These are phyloP conservation scores for Pichia rugopelliculosa DNA, from an alignment of 805 yeast species.

Conservation along the genomic window DNA sequence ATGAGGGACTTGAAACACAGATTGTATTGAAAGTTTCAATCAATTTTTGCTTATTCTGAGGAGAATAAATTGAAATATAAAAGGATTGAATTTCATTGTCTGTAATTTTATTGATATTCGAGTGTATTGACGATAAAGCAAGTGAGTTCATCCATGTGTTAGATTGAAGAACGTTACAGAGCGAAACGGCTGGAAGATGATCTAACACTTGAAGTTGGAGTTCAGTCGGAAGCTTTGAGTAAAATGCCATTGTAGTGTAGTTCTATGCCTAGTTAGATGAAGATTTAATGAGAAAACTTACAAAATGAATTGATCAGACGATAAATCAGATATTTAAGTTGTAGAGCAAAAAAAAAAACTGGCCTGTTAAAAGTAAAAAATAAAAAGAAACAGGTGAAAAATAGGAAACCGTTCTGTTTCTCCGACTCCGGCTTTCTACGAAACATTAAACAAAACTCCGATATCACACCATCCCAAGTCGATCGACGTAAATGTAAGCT, in stretches of 20 bases:
- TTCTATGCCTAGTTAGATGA: too few relatives aligned
- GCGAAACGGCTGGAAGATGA: constrained; percentile 10
- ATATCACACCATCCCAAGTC: not conserved
- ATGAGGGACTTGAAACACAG: constrained; percentile 8
- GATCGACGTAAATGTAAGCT: not conserved
- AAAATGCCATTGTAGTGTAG: not conserved
- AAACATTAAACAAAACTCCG: not conserved
- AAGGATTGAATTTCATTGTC: constrained; percentile 5
- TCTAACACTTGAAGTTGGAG: constrained; percentile 17
- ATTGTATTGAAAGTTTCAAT: constrained; percentile 22
- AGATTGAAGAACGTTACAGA: constrained; percentile 8
- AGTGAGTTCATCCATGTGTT: constrained; percentile 8
- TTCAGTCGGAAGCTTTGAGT: constrained; percentile 17
- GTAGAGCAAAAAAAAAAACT: not conserved
- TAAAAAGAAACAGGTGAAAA: not conserved
- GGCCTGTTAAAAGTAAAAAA: not conserved
- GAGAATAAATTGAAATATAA: constrained; percentile 21
- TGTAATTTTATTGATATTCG: constrained; percentile 1
- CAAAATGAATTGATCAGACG: too few relatives aligned
- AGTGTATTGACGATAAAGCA: constrained; percentile 3
- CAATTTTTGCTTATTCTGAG: constrained; percentile 19
- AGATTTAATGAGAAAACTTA: too few relatives aligned
- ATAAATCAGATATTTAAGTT: too few relatives aligned
- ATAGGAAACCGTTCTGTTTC: not conserved
- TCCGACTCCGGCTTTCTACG: not conserved